phyloP scores from a whole-genome alignment of 495 filamentous ascomycete species.

The Neurospora sp. region DNA sequence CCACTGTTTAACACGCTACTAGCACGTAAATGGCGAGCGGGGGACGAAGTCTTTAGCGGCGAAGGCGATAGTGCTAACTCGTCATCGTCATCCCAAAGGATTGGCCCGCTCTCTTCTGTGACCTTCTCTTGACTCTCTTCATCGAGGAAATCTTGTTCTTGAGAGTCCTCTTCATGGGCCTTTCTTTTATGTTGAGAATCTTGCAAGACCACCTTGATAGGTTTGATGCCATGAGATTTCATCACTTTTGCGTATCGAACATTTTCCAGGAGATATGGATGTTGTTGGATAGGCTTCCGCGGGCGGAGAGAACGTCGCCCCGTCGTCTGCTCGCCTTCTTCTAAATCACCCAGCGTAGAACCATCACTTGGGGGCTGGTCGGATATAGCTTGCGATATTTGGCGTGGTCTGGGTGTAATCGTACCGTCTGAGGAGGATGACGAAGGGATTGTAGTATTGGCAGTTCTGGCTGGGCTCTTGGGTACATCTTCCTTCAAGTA shows the following conservation, averaged over 20 bases:
- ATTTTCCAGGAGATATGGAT: slow-evolving; percentile 60
- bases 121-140: slow-evolving; percentile 38
- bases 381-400: not conserved
- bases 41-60: slow-evolving; percentile 17
- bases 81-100: slow-evolving; percentile 13
- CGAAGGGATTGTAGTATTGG: not conserved
- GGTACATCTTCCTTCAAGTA: not conserved
- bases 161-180: slow-evolving; percentile 33
- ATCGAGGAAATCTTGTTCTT: slow-evolving; percentile 36
- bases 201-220: slow-evolving; percentile 39
- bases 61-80: slow-evolving; percentile 20
- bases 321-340: slow-evolving; percentile 9
- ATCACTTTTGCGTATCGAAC: slow-evolving; percentile 53
- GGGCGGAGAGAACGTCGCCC: slow-evolving; percentile 45
- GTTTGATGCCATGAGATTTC: slow-evolving; percentile 52
- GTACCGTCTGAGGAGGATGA: not conserved
- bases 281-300: slow-evolving; percentile 65
- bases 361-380: not conserved
- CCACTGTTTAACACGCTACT: slow-evolving; percentile 17
- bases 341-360: slow-evolving; percentile 1
- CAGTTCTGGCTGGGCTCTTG: not conserved
- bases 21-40: slow-evolving; percentile 1
- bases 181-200: slow-evolving; percentile 20
- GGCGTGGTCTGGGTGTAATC: not conserved
- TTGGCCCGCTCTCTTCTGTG: slow-evolving; percentile 20